A percentile compares a stretch with the other conserved stretches of the same genome.
These are phyloP conservation scores for Arxiozyma telluris DNA, from an alignment of 1,139 yeast species.

Conservation along the genomic window DNA sequence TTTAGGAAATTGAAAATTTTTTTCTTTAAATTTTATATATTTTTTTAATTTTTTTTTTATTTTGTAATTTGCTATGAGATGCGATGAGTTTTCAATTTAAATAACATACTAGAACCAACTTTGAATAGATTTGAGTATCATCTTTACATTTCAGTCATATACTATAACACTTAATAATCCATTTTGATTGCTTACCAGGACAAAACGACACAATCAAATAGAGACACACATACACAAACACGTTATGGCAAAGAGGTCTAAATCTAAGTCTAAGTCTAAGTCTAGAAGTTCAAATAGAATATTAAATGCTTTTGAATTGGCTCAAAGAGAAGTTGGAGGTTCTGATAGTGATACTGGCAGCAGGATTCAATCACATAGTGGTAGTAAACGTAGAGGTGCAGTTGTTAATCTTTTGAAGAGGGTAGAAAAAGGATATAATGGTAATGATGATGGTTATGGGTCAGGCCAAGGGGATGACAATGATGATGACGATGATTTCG, in stretches of 20 bases:
- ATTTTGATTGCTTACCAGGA: neutral
- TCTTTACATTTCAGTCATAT: neutral
- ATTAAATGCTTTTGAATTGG: slow-evolving; percentile 44
- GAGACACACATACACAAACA: neutral
- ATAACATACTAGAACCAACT: neutral
- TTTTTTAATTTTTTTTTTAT: neutral
- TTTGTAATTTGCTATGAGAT: neutral
- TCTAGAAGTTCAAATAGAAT: slow-evolving; percentile 30
- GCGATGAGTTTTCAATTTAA: slow-evolving; percentile 5
- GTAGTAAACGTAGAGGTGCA: slow-evolving; percentile 24
- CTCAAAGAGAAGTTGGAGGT: slow-evolving; percentile 34
- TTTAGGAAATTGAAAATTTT: slow-evolving; percentile 5
- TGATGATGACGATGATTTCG: slow-evolving; percentile 37
- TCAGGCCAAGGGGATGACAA: slow-evolving; percentile 23
- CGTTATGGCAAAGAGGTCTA: slow-evolving; percentile 28
- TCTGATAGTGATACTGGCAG: slow-evolving; percentile 32
- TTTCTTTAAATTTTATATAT: neutral
- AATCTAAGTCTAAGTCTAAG: slow-evolving; percentile 26
- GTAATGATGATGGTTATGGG: slow-evolving; percentile 21
- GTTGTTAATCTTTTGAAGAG: slow-evolving; percentile 34
- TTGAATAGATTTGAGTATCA: neutral
- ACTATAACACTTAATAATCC: too few relatives aligned
- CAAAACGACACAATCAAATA: neutral
- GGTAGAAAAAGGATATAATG: slow-evolving; percentile 13
- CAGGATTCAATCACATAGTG: slow-evolving; percentile 18